Base-by-base conservation (phyloP, 257 asterid species). In the Anisodus acutangulus region DNA sequence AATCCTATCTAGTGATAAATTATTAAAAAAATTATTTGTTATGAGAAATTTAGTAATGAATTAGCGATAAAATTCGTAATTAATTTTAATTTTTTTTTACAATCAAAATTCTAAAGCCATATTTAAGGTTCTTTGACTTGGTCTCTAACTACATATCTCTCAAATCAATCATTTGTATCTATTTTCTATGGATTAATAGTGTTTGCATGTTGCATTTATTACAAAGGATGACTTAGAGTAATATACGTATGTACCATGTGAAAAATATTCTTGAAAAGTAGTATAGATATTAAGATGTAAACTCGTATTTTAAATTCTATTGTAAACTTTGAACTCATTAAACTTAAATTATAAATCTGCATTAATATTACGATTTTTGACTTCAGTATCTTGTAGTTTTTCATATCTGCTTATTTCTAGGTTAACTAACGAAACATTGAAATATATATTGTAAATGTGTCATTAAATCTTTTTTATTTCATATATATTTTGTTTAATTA, bases 61-160 rank as follows among this genome's bases (percentile, higher is more conserved):
- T 22, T 1, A 35, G 10, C 35, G 8, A 31, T 2, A 11, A 31
- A 68, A 15, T 37, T 37, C 3, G 0, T 37, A 0, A 10, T 13
- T 68, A 37, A 37, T 8, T 49, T 9, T 3, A 49, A 0, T 4
- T 41, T 2, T 49, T 8, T 15, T 17, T 37, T 13, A 3, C 2
- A 55, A 55, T 43, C 16, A 70, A 13, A 76, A 51, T 26, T 49
- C 26, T 74, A 76, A 76, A 12, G 19, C 47, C 9, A 26, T n/a
- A 72, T 76, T 51, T 51, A 51, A 76, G 47, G 81, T 1, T 76
- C 63, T 53, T 53, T 76, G 81, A 76, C 81, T 76, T 51, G 17
- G 60, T 76, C 8, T 26, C 39, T 76, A 76, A 53, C 81, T 26
- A 76, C 8, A 31, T 2, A 6, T 76, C 8, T 8, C 81, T 53